Conservation (phyloP, 108 stramenopile genomes). For the Pseudonitzschia delicatissima region DNA sequence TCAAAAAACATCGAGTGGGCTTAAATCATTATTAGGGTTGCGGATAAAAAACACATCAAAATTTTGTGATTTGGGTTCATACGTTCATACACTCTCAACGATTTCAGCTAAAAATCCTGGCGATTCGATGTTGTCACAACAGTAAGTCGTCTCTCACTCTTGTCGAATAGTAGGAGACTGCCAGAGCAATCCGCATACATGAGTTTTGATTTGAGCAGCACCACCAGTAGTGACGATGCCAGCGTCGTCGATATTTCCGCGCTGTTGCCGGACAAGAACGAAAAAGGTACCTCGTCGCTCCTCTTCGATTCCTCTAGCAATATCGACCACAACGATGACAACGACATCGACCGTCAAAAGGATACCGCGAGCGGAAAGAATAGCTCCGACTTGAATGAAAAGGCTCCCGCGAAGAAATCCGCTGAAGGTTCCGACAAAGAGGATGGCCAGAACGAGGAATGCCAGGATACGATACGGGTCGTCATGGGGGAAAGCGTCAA, state of each 20-base stretch:
- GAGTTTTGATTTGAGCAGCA: neutral
- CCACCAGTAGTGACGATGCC: neutral
- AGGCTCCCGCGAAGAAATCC: neutral
- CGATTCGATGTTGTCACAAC: no score
- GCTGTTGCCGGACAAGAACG: neutral
- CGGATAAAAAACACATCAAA: no score
- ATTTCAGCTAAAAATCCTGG: no score
- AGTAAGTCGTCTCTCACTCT: no score
- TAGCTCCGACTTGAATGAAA: neutral
- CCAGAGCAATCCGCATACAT: no score
- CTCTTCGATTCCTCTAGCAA: neutral
- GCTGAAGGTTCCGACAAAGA: neutral
- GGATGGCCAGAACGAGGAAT: neutral
- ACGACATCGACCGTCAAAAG: neutral
- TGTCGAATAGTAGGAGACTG: no score
- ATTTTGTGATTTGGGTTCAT: no score
- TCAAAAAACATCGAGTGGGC: no score
- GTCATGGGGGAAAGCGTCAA: conserved; percentile 14
- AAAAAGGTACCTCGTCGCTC: no score
- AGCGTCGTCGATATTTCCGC: conserved; percentile 7
- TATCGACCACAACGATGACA: neutral
- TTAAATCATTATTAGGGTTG: no score
- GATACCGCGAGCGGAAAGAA: neutral
- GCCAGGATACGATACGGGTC: neutral
- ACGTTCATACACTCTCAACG: no score